phyloP scores from a whole-genome alignment of 495 filamentous ascomycete species.

The Penicillium longicatenatum region DNA sequence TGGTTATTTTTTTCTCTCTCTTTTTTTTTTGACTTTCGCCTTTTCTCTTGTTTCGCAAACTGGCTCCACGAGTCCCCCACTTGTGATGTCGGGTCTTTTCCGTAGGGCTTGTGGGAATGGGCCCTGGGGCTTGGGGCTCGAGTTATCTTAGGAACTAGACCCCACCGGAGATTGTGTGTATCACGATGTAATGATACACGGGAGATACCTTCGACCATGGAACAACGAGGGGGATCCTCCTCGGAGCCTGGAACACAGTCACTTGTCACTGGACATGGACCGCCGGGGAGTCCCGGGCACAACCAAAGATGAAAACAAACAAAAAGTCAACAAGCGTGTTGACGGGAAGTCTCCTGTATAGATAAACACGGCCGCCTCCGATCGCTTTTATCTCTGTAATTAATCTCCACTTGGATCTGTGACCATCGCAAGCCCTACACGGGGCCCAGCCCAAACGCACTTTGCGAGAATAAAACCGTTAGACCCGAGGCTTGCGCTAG shows the following conservation, averaged over 20 bases:
- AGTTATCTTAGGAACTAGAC: background rate
- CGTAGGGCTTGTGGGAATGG: slow-evolving; percentile 5
- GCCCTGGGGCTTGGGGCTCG: background rate
- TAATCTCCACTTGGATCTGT: background rate
- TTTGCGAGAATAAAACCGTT: slow-evolving; percentile 6
- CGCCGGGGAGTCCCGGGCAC: too few relatives aligned
- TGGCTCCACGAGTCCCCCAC: background rate
- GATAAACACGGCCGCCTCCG: background rate
- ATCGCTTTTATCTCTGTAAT: background rate
- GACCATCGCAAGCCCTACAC: background rate
- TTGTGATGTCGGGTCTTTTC: background rate
- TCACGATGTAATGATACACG: too few relatives aligned
- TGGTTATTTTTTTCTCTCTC: too few relatives aligned
- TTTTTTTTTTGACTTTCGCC: background rate
- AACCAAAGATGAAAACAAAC: too few relatives aligned
- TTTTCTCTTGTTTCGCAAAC: background rate
- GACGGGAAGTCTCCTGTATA: too few relatives aligned
- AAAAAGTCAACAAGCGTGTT: too few relatives aligned
- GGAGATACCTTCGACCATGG: too few relatives aligned
- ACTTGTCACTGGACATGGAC: background rate
- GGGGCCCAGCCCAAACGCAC: background rate
- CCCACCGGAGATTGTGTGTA: too few relatives aligned
- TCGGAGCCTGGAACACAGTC: too few relatives aligned
- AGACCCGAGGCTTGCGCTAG: slow-evolving; percentile 6
- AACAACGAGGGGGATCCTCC: too few relatives aligned